Base-by-base conservation (phyloP, 768 basidiomycete genomes). In the Russula lepida region DNA sequence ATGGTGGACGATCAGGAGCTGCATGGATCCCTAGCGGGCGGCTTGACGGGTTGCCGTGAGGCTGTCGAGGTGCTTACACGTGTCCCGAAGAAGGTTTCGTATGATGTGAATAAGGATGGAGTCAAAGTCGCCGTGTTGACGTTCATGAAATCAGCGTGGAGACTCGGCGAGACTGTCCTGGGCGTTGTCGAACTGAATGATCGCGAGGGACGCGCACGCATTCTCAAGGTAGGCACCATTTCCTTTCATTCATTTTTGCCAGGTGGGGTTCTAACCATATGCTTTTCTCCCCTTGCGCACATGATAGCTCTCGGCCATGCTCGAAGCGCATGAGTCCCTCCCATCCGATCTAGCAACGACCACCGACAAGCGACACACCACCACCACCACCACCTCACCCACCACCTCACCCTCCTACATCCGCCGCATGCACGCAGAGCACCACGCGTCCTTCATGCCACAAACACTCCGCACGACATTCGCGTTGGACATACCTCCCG, bases 41-140 rank as follows among this genome's bases (percentile, higher is more conserved):
- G 84, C 81, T 21, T 89, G 80, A 80, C 78, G 35, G 84, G 84
- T 4, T 91, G 85, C 71, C 78, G 92, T 49, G 87, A 94, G 70
- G 90, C 92, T 0, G 92, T 95, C 13, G 93, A 98, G 76, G 84
- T 95, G 54, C 74, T 97, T 60, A 95, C 93, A 19, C 75, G 95
- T 57, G 91, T 91, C 71, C 84, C 91, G 2, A 90, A 86, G 73
- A 97, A 95, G 77, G 93, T 87, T 41, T 94, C 93, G 0, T 98
- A 92, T 73, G 95, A 98, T 74, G 93, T 98, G 58, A 89, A 86
- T 70, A 97, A 98, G 76, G 92, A 95, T 37, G 92, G 89, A 0
- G 81, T 89, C 39, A 84, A 84, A 44, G 92, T 98, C 60, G 95
- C 95, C 6, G 85, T 90, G 39, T 73, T 99, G 15, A 97, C 94